Conservation (phyloP, 2,329 filamentous ascomycete genomes). For the Pseudogymnoascus sp. region DNA sequence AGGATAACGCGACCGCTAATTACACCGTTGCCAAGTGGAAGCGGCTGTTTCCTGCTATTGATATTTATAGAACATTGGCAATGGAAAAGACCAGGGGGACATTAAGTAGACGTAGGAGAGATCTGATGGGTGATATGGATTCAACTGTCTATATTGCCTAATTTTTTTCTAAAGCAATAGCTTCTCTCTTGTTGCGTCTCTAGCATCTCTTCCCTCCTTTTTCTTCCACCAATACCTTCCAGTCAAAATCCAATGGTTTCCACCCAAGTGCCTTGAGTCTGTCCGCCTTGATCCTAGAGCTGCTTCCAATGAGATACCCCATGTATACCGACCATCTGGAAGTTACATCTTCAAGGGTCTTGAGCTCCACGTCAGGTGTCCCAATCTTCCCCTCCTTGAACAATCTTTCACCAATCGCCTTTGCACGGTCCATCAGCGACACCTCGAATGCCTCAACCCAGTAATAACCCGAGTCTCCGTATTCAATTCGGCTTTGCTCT, state of each 20-base stretch:
- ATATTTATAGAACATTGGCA: not conserved
- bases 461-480: not conserved
- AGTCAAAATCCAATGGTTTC: not conserved
- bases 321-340: not conserved
- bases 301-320: not conserved
- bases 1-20: not conserved
- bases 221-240: not conserved
- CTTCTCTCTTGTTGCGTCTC: not conserved
- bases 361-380: not conserved
- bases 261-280: not conserved
- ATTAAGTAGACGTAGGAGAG: not conserved
- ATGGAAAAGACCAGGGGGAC: not conserved
- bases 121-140: not conserved
- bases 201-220: not conserved
- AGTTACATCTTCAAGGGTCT: not conserved
- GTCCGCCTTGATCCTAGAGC: not conserved
- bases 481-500: not conserved
- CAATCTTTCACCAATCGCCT: not conserved
- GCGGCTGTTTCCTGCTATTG: not conserved
- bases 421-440: not conserved
- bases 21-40: not conserved
- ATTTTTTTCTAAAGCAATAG: not conserved
- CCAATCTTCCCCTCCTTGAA: not conserved
- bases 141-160: not conserved
- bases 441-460: constrained; percentile 3